These are phyloP conservation scores for Saccharomyces kudriavzevii DNA, from an alignment of 805 yeast species.

Conservation along the genomic window DNA sequence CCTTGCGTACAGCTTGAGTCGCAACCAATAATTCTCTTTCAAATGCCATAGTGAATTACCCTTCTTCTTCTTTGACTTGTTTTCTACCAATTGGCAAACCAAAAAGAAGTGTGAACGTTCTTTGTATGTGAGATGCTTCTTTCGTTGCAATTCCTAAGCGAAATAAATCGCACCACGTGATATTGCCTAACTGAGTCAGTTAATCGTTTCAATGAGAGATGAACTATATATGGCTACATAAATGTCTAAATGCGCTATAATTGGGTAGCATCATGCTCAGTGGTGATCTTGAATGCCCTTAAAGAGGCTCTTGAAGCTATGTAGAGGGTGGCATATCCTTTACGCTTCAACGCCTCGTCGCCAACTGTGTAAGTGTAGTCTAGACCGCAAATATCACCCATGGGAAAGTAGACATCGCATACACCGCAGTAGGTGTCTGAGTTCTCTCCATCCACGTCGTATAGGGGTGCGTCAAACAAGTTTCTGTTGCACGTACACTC, in stretches of 20 bases:
- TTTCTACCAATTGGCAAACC: neutral
- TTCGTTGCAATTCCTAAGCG: neutral
- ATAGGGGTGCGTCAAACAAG: neutral
- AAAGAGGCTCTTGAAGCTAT: constrained; percentile 1
- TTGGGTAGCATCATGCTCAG: neutral
- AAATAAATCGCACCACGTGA: neutral
- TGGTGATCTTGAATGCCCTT: neutral
- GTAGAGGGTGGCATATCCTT: constrained; percentile 13
- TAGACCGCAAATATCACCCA: constrained; percentile 14
- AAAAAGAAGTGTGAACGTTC: neutral
- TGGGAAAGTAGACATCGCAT: constrained; percentile 17
- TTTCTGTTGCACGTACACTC: constrained; percentile 5
- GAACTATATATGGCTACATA: neutral
- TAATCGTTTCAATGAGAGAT: neutral
- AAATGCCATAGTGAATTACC: constrained; percentile 32
- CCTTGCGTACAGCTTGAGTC: constrained; percentile 82
- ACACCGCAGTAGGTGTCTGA: constrained; percentile 7
- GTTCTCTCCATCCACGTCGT: neutral
- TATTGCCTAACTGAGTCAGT: neutral
- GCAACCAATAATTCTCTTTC: constrained; percentile 71
- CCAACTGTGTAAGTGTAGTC: constrained; percentile 16
- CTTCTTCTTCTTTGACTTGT: neutral
- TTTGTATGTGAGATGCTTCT: neutral
- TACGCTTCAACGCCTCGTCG: constrained; percentile 4
- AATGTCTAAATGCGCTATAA: neutral